These are phyloP conservation scores for Cenchrus fungigraminus DNA, from an alignment of 176 grass and related monocot species.

Conservation along the genomic window DNA sequence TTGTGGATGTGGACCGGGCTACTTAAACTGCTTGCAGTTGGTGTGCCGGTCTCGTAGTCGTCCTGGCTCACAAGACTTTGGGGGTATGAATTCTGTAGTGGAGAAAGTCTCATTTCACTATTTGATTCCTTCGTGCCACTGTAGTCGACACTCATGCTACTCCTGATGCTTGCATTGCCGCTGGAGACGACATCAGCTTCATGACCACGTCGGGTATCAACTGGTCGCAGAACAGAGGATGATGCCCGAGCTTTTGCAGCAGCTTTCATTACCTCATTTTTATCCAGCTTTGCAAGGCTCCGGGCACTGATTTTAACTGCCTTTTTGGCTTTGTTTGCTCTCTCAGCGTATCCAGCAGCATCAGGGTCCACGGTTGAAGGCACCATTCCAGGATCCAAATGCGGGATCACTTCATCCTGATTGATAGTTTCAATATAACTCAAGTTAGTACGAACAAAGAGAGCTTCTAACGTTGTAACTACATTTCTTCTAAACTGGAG, in stretches of 20 bases:
- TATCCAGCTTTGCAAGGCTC: conserved; percentile 94
- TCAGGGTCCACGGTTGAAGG: conserved; percentile 93
- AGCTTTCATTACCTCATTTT: conserved; percentile 82
- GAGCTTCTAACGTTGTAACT: conserved; percentile 12
- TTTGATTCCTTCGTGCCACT: conserved; percentile 66
- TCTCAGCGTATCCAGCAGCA: conserved; percentile 67
- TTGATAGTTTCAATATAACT: conserved; percentile 34
- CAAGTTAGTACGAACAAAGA: conserved; percentile 25
- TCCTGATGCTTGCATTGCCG: conserved; percentile 68
- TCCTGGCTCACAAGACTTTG: conserved; percentile 81
- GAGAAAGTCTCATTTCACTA: conserved; percentile 65
- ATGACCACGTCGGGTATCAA: conserved; percentile 54
- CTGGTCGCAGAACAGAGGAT: conserved; percentile 85
- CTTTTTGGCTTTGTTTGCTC: conserved; percentile 83
- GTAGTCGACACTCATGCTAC: conserved; percentile 69
- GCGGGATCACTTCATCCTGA: conserved; percentile 95
- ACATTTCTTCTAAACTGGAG: conserved; percentile 5
- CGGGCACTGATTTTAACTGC: conserved; percentile 93
- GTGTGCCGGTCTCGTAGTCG: conserved; percentile 75
- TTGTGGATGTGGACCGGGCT: conserved; percentile 72
- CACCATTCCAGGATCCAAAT: conserved; percentile 89
- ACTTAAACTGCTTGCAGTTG: conserved; percentile 80
- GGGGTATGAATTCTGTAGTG: conserved; percentile 66
- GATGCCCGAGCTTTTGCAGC: conserved; percentile 95
- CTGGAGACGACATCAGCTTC: conserved; percentile 79